Base-by-base conservation (phyloP, 2,329 filamentous ascomycete species). In the Sporothrix humicola region DNA sequence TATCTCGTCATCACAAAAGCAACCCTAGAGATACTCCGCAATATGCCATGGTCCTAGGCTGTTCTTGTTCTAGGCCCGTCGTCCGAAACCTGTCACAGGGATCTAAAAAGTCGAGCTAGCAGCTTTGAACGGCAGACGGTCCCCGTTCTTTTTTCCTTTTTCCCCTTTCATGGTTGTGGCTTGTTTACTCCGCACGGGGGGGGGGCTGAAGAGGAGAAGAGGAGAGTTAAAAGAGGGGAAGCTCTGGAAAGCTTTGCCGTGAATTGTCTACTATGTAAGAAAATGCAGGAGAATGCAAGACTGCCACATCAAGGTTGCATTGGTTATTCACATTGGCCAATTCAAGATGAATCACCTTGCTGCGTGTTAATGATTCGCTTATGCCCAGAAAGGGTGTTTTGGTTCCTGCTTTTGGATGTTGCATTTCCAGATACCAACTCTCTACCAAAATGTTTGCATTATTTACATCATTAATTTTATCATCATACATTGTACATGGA, bases 11-110 rank as follows among this genome's bases (percentile, higher is more conserved):
- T n/a, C n/a, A n/a, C n/a, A n/a, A n/a, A n/a, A n/a, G n/a, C n/a
- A n/a, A n/a, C n/a, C n/a, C n/a, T n/a, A n/a, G n/a, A n/a, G n/a
- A n/a, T 58, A 31, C 56, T 58, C 56, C 56, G 54, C 54, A 26
- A 13, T 0, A 10, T 31, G 56, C 20, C 31, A 31, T 58, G 56
- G 12, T 37, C 23, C 56, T 58, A 58, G 13, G 12, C 56, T 58
- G 23, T 31, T 58, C 56, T 58, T 58, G 56, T 58, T 58, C 56
- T 31, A 58, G 56, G 23, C 12, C 56, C 15, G 56, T 58, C 23
- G 23, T 31, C 56, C 23, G 23, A 58, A 58, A 58, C 23, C 56
- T 58, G 56, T 58, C 56, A 58, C 56, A 58, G 56, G 23, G 56
- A 58, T 17, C 56, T 31, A 58, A 58, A 58, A 58, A 58, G 23